phyloP scores from a whole-genome alignment of 1,284 basidiomycete species.

The Puccinia horiana region DNA sequence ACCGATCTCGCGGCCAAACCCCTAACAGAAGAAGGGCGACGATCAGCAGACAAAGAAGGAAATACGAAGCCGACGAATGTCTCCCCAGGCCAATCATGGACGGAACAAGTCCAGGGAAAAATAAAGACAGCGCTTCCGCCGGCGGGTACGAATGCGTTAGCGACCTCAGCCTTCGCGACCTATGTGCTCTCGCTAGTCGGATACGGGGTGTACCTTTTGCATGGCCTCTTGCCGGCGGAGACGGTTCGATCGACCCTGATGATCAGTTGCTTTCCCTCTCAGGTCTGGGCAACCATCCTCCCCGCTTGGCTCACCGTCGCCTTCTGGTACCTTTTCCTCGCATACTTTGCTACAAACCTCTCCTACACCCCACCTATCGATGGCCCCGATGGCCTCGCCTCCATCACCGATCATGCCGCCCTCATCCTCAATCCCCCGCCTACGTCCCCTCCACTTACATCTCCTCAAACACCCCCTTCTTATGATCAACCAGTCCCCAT shows the following conservation, averaged over 20 bases:
- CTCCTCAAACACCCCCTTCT: not conserved
- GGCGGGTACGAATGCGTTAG: slow-evolving; percentile 8
- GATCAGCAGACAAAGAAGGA: too few species aligned
- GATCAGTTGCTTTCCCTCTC: not conserved
- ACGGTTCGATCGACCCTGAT: not conserved
- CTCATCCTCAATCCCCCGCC: not conserved
- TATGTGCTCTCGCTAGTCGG: slow-evolving; percentile 24
- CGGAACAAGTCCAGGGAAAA: too few species aligned
- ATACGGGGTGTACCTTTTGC: slow-evolving; percentile 13
- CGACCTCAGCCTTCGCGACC: slow-evolving; percentile 35
- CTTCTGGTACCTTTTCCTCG: slow-evolving; percentile 21
- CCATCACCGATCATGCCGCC: slow-evolving; percentile 19
- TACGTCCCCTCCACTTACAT: not conserved
- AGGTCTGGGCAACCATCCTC: slow-evolving; percentile 11
- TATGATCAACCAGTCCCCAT: slow-evolving; percentile 31
- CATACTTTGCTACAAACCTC: slow-evolving; percentile 22
- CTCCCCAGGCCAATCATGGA: too few species aligned
- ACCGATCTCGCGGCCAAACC: too few species aligned
- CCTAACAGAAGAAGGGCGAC: too few species aligned
- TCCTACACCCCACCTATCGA: slow-evolving; percentile 16
- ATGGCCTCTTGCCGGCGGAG: not conserved
- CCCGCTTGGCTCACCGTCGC: slow-evolving; percentile 40
- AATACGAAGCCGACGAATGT: too few species aligned
- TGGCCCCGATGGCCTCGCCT: slow-evolving; percentile 9
- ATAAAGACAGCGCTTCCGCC: slow-evolving; percentile 7